Evolutionary conservation across 768 basidiomycete species (phyloP).

Genomic region (Glaciozyma martinii): DNA sequence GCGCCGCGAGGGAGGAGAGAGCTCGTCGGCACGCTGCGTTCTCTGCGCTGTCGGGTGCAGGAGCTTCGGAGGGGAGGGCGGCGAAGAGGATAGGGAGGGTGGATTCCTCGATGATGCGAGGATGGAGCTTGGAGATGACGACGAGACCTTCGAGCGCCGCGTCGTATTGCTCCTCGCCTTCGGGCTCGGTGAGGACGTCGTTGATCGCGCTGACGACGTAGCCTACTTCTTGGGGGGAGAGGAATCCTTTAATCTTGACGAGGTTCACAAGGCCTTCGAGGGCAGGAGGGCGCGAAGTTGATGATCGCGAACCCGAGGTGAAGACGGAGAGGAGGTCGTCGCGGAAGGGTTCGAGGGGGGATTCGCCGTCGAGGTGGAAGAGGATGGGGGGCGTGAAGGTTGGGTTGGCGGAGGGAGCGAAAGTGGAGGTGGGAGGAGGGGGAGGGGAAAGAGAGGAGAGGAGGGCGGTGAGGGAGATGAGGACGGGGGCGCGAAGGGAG

Average conservation of each 20-base stretch:
- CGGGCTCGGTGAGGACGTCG: constrained; percentile 49
- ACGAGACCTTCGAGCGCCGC: constrained; percentile 37
- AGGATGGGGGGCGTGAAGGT: not conserved
- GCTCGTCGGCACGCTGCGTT: constrained; percentile 50
- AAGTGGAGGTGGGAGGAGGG: not conserved
- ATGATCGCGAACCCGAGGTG: constrained; percentile 44
- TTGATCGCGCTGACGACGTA: constrained; percentile 69
- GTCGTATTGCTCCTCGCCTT: constrained; percentile 31
- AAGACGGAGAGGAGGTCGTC: constrained; percentile 48
- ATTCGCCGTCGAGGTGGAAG: not conserved
- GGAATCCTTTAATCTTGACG: constrained; percentile 54
- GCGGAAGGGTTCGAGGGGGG: constrained; percentile 16
- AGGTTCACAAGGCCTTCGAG: constrained; percentile 59
- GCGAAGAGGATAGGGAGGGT: constrained; percentile 74
- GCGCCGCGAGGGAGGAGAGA: constrained; percentile 49
- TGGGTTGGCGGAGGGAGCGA: not conserved
- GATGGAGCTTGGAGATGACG: constrained; percentile 23
- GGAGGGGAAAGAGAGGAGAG: constrained; percentile 14
- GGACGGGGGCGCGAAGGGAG: constrained; percentile 20
- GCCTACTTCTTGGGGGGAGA: constrained; percentile 63
- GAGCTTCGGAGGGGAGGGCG: constrained; percentile 61
- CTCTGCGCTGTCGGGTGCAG: constrained; percentile 48
- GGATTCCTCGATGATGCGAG: constrained; percentile 49
- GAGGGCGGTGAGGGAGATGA: constrained; percentile 23
- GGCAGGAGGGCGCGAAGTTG: constrained; percentile 51